phyloP scores from a whole-genome alignment of 108 stramenopile species.

The Fragilaria crotonensis region DNA sequence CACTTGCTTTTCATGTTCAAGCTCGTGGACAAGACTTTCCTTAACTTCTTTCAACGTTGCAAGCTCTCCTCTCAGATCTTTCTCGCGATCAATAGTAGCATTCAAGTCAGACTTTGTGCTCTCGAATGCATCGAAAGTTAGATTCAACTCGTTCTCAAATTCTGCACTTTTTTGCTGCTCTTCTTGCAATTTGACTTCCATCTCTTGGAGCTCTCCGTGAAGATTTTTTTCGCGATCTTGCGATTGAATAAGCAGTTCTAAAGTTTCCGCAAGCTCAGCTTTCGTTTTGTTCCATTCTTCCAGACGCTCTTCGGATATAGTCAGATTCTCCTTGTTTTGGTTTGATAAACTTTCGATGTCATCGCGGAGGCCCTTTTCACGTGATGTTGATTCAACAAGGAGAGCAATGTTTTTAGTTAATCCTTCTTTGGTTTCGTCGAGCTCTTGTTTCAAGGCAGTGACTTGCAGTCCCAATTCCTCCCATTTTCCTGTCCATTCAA shows the following conservation, averaged over 20 bases:
- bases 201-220: background rate
- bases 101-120: background rate
- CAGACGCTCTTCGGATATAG: slow-evolving; percentile 1
- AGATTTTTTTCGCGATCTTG: background rate
- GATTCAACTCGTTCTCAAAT: slow-evolving; percentile 2
- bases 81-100: background rate
- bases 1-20: slow-evolving; percentile 2
- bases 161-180: background rate
- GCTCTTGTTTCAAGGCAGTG: slow-evolving; percentile 4
- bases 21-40: slow-evolving; percentile 3
- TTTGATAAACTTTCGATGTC: slow-evolving; percentile 1
- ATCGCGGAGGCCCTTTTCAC: background rate
- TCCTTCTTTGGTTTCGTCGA: slow-evolving; percentile 11
- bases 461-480: background rate
- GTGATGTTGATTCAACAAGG: background rate
- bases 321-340: slow-evolving; percentile 7
- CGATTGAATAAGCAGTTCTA: slow-evolving; percentile 1
- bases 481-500: slow-evolving; percentile 5
- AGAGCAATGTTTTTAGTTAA: slow-evolving; percentile 2
- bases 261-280: slow-evolving; percentile 2
- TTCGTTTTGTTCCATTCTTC: background rate
- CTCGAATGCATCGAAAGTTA: slow-evolving; percentile 2
- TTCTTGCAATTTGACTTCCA: background rate
- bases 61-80: slow-evolving; percentile 3
- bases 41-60: slow-evolving; percentile 17